Evolutionary conservation across 2,329 filamentous ascomycete genomes (phyloP).

Genomic region (Fusarium sp.): DNA sequence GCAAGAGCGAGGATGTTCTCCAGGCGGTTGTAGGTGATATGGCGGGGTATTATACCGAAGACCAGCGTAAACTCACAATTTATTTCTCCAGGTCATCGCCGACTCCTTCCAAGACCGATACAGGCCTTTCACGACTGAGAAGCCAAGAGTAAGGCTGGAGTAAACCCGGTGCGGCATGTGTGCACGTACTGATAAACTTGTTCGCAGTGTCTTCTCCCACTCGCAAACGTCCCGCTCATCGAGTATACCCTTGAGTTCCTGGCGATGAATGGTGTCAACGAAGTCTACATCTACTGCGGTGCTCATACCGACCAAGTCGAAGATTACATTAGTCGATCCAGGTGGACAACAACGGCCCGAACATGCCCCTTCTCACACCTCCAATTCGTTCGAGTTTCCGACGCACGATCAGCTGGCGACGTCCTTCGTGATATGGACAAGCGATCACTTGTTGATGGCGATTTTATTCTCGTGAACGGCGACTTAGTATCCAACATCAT

Average conservation of each 20-base stretch:
- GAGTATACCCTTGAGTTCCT: conserved; percentile 98
- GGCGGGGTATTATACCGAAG: conserved; percentile 43
- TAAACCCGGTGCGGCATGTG: neutral
- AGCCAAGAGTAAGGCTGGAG: conserved; percentile 75
- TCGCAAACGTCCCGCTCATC: conserved; percentile 94
- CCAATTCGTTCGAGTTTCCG: conserved; percentile 84
- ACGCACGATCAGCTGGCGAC: conserved; percentile 89
- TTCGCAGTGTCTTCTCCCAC: conserved; percentile 83
- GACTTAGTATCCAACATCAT: conserved; percentile 91
- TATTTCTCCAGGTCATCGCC: conserved; percentile 76
- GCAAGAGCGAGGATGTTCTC: conserved; percentile 67
- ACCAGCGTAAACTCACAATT: conserved; percentile 36
- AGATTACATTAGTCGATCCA: conserved; percentile 82
- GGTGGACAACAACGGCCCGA: conserved; percentile 70
- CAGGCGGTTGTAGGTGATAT: conserved; percentile 64
- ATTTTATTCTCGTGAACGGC: conserved; percentile 93
- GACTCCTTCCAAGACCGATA: conserved; percentile 96
- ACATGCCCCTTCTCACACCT: conserved; percentile 78
- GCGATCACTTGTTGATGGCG: conserved; percentile 83
- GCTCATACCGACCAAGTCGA: conserved; percentile 89
- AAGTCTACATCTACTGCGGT: conserved; percentile 92
- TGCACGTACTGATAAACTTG: conserved; percentile 33
- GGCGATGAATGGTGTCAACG: conserved; percentile 92
- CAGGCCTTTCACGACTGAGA: conserved; percentile 87
- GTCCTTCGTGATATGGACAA: conserved; percentile 94